These are phyloP conservation scores for Schizochytrium sp. DNA, from an alignment of 108 stramenopile genomes.

Conservation along the genomic window DNA sequence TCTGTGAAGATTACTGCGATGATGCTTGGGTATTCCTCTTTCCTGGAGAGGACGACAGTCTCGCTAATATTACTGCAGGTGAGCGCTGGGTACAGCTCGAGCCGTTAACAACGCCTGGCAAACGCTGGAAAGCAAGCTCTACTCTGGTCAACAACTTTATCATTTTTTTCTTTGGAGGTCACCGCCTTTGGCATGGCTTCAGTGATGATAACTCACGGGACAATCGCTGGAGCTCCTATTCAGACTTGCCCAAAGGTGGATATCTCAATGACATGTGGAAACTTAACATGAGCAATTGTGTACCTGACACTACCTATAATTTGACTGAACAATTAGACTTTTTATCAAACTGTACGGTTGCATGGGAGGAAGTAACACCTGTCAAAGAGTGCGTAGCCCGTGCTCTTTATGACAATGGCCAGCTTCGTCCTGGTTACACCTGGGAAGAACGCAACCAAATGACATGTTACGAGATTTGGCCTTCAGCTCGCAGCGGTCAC, in stretches of 20 bases:
- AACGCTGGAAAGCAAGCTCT: conserved; percentile 32
- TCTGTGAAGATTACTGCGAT: conserved; percentile 87
- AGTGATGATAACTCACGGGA: conserved; percentile 78
- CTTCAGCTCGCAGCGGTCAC: conserved; percentile 80
- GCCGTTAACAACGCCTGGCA: conserved; percentile 11
- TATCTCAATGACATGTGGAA: conserved; percentile 86
- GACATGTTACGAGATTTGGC: conserved; percentile 79
- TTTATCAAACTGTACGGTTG: not conserved
- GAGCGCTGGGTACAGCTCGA: conserved; percentile 52
- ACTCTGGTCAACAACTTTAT: conserved; percentile 54
- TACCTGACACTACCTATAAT: conserved; percentile 58
- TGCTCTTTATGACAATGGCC: conserved; percentile 71
- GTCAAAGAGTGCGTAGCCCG: conserved; percentile 74
- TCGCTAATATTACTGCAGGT: not conserved
- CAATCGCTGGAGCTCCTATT: conserved; percentile 77
- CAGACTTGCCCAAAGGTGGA: conserved; percentile 78
- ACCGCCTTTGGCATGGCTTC: conserved; percentile 88
- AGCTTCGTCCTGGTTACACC: conserved; percentile 72
- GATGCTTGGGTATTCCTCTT: conserved; percentile 82
- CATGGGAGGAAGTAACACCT: conserved; percentile 1
- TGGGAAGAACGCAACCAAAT: conserved; percentile 80
- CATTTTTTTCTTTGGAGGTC: conserved; percentile 84
- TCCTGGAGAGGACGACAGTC: not conserved
- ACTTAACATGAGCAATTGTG: conserved; percentile 60
- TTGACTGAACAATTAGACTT: not conserved